Conservation (phyloP, 2,329 filamentous ascomycete species). For the Verticillium dahliae region DNA sequence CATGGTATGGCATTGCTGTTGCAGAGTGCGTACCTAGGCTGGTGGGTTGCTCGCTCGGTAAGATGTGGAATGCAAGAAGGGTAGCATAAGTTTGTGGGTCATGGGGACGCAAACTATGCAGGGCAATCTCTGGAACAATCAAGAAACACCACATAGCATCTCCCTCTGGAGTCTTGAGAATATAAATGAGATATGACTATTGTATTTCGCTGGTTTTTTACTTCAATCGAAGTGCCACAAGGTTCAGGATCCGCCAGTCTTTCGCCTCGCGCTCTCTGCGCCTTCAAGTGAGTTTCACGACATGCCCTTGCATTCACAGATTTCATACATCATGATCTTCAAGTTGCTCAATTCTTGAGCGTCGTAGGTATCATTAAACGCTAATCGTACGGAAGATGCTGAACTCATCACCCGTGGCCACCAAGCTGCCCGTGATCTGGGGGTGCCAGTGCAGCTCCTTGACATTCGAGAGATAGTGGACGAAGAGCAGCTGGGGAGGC, state of each 20-base stretch:
- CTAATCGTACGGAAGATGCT: constrained; percentile 80
- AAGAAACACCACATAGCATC: too few species aligned
- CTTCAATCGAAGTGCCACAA: too few species aligned
- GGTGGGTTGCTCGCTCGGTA: neutral
- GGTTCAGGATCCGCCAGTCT: too few species aligned
- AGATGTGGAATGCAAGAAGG: neutral
- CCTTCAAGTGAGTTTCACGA: neutral
- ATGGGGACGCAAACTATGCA: too few species aligned
- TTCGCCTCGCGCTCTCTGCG: too few species aligned
- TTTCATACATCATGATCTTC: neutral
- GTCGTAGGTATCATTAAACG: constrained; percentile 41
- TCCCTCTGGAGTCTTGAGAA: too few species aligned
- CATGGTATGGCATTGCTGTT: neutral
- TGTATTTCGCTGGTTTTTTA: too few species aligned
- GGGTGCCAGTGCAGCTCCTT: constrained; percentile 98
- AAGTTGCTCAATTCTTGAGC: neutral
- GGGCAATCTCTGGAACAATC: too few species aligned
- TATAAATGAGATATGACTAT: too few species aligned
- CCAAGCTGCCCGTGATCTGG: constrained; percentile 83
- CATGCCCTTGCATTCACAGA: neutral
- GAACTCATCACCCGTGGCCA: constrained; percentile 89
- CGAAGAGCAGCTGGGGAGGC: constrained; percentile 89
- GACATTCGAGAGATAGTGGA: constrained; percentile 90
- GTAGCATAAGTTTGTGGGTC: neutral
- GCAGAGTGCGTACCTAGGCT: neutral